A percentile compares a stretch with the other conserved stretches of the same genome.
phyloP scores from a whole-genome alignment of 768 basidiomycete species.

The Trametes punicea region DNA sequence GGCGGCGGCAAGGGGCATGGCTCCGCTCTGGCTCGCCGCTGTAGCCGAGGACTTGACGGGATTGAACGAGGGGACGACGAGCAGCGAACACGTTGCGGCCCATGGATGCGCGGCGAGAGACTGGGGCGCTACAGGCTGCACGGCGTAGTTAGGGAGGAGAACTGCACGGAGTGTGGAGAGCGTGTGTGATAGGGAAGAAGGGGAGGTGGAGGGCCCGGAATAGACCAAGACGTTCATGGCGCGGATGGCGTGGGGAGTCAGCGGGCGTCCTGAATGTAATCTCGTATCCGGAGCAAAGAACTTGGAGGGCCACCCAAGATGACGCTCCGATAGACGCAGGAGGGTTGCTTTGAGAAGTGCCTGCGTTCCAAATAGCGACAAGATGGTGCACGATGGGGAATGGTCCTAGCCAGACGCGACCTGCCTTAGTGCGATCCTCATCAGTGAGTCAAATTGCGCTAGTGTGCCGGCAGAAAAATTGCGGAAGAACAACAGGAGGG shows the following conservation, averaged over 20 bases:
- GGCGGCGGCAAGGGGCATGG: conserved; percentile 44
- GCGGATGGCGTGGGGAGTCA: neutral
- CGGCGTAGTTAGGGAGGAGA: conserved; percentile 72
- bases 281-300: no score
- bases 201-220: conserved; percentile 41
- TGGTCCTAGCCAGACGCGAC: no score
- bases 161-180: conserved; percentile 45
- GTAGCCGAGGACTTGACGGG: neutral
- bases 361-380: no score
- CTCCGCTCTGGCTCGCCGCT: conserved; percentile 33
- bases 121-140: conserved; percentile 61
- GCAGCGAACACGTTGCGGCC: conserved; percentile 68
- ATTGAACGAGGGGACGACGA: conserved; percentile 70
- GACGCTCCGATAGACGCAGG: no score
- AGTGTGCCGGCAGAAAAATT: no score
- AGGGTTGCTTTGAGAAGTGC: no score
- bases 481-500: no score
- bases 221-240: conserved; percentile 46
- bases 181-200: conserved; percentile 32
- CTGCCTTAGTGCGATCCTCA: no score
- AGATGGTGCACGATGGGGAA: no score
- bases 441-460: no score
- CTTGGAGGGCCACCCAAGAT: no score
- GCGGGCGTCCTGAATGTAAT: neutral
- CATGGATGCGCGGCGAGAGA: conserved; percentile 70